Evolutionary conservation across 164 flowering plant species (phyloP).

Genomic region (Santalum album): DNA sequence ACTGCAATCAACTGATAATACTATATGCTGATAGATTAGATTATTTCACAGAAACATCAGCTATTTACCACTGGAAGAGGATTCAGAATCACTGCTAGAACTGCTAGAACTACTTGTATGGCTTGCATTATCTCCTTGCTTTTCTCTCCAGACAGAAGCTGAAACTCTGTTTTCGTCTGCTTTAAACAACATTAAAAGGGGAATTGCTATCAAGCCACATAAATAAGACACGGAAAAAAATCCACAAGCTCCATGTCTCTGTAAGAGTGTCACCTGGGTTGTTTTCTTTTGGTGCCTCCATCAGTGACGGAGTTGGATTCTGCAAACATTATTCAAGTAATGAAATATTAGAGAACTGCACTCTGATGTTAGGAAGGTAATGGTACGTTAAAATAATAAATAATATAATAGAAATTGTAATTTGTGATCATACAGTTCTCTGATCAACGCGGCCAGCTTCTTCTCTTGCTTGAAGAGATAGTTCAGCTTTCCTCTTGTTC

Average conservation of each 20-base stretch:
- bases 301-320: constrained; percentile 22
- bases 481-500: constrained; percentile 48
- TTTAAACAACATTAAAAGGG: not conserved
- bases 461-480: constrained; percentile 29
- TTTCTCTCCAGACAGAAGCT: constrained; percentile 12
- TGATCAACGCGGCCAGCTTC: constrained; percentile 18
- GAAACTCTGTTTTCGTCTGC: constrained; percentile 15
- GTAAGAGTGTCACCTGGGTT: constrained; percentile 23
- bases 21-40: not conserved
- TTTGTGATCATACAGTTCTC: constrained; percentile 18
- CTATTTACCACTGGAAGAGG: constrained; percentile 39
- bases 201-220: not conserved
- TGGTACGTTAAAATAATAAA: not conserved
- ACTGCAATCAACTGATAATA: too few relatives aligned
- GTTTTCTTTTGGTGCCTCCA: constrained; percentile 21
- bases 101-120: constrained; percentile 36
- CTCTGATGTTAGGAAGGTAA: not conserved
- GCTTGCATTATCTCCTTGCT: constrained; percentile 17
- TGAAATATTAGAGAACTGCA: not conserved
- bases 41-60: not conserved
- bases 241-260: not conserved
- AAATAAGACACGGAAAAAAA: not conserved
- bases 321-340: constrained; percentile 12
- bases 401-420: not conserved
- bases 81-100: constrained; percentile 37